phyloP scores from a whole-genome alignment of 306 rosid genomes.

The Astragalus membranaceus region DNA sequence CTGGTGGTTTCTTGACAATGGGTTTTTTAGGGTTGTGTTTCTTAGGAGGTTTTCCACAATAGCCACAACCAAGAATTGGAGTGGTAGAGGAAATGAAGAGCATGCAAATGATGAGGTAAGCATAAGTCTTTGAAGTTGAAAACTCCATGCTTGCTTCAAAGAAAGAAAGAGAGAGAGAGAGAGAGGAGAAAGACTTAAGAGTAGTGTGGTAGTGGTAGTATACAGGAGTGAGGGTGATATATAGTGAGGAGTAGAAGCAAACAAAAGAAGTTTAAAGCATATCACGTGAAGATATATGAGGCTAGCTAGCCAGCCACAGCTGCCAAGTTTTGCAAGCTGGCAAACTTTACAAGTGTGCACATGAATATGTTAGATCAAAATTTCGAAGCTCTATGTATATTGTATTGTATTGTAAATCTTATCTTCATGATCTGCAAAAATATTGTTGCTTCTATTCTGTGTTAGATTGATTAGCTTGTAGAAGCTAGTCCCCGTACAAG shows the following conservation, averaged over 20 bases:
- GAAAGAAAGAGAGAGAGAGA: not conserved
- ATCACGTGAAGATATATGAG: constrained; percentile 77
- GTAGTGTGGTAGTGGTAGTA: not conserved
- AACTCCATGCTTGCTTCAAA: constrained; percentile 46
- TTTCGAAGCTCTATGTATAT: too few species aligned
- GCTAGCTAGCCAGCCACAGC: constrained; percentile 24
- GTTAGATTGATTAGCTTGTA: too few species aligned
- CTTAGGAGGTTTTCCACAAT: constrained; percentile 50
- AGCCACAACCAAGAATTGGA: constrained; percentile 65
- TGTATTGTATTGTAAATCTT: too few species aligned
- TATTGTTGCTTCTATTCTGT: too few species aligned
- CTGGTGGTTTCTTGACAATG: not conserved
- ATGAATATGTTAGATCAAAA: not conserved
- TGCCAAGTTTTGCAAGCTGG: constrained; percentile 63
- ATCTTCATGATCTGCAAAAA: too few species aligned
- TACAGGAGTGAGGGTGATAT: constrained; percentile 8
- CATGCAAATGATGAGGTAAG: constrained; percentile 66
- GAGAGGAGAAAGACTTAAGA: too few species aligned
- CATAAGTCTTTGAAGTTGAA: constrained; percentile 36
- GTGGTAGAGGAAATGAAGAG: constrained; percentile 61
- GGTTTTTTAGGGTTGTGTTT: constrained; percentile 39
- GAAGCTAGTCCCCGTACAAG: too few species aligned
- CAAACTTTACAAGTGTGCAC: constrained; percentile 17
- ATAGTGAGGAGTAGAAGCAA: constrained; percentile 24
- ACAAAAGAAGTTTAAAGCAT: constrained; percentile 37